Conservation (phyloP, 805 yeast species). For the Yamadazyma tumulicola region DNA sequence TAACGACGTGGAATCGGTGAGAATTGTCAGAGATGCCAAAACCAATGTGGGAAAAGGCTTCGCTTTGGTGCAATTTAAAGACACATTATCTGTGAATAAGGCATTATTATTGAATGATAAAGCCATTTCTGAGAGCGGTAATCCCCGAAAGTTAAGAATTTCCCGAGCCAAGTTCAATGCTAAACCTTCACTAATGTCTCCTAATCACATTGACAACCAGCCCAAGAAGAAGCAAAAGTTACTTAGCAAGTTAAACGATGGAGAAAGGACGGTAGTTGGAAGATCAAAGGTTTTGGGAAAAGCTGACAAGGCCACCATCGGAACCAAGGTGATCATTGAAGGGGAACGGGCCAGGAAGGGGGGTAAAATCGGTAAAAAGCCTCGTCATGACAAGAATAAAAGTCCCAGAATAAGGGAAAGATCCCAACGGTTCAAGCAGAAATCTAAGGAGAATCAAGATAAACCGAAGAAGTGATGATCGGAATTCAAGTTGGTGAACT, state of each 20-base stretch:
- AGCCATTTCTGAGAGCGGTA: slow-evolving; percentile 39
- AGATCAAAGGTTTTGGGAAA: slow-evolving; percentile 78
- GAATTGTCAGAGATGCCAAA: slow-evolving; percentile 87
- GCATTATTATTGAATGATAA: slow-evolving; percentile 77
- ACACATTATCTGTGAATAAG: slow-evolving; percentile 66
- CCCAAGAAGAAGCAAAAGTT: slow-evolving; percentile 19
- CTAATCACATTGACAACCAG: slow-evolving; percentile 38
- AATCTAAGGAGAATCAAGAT: not conserved
- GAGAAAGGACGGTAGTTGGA: slow-evolving; percentile 74
- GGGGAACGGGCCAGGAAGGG: slow-evolving; percentile 71
- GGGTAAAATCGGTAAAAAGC: slow-evolving; percentile 34
- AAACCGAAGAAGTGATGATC: not conserved
- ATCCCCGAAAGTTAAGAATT: slow-evolving; percentile 66
- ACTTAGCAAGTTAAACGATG: slow-evolving; percentile 46
- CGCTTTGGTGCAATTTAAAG: slow-evolving; percentile 89
- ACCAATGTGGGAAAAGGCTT: slow-evolving; percentile 97
- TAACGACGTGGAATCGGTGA: slow-evolving; percentile 74
- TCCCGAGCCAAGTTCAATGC: slow-evolving; percentile 48
- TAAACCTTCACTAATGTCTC: slow-evolving; percentile 42
- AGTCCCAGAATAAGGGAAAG: slow-evolving; percentile 60
- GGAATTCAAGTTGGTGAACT: too few relatives aligned
- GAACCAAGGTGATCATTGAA: slow-evolving; percentile 51
- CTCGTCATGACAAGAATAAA: slow-evolving; percentile 37
- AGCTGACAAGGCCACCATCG: slow-evolving; percentile 72
- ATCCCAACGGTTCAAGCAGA: slow-evolving; percentile 46